These are phyloP conservation scores for Fusarium buharicum DNA, from an alignment of 2,329 filamentous ascomycete species.

Conservation along the genomic window DNA sequence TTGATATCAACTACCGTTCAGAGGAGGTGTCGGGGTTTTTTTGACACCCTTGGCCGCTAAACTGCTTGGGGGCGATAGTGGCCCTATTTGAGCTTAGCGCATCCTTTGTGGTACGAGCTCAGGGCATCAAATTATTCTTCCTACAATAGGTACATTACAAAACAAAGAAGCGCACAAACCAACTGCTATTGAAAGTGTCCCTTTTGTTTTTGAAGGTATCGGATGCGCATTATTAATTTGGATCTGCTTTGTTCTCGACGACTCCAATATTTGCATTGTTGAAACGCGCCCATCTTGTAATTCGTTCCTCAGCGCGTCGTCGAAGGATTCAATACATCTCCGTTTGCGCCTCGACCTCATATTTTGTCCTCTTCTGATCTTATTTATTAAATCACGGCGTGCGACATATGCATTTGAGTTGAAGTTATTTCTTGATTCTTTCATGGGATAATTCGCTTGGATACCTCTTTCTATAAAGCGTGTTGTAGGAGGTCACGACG, in stretches of 20 bases:
- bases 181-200: background rate
- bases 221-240: background rate
- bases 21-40: too few species aligned
- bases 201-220: background rate
- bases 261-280: conserved; percentile 1
- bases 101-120: background rate
- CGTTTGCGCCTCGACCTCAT: background rate
- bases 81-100: background rate
- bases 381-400: background rate
- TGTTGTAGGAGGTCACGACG: background rate
- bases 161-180: conserved; percentile 6
- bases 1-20: too few species aligned
- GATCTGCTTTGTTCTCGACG: conserved; percentile 2
- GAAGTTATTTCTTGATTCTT: too few species aligned
- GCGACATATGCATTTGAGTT: too few species aligned
- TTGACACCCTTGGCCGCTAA: background rate
- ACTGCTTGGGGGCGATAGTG: background rate
- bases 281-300: background rate
- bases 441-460: too few species aligned
- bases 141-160: background rate
- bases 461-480: background rate
- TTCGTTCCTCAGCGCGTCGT: background rate
- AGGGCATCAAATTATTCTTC: background rate
- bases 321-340: background rate
- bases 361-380: background rate